phyloP scores from a whole-genome alignment of 495 filamentous ascomycete species.

The Thozetella sp. region DNA sequence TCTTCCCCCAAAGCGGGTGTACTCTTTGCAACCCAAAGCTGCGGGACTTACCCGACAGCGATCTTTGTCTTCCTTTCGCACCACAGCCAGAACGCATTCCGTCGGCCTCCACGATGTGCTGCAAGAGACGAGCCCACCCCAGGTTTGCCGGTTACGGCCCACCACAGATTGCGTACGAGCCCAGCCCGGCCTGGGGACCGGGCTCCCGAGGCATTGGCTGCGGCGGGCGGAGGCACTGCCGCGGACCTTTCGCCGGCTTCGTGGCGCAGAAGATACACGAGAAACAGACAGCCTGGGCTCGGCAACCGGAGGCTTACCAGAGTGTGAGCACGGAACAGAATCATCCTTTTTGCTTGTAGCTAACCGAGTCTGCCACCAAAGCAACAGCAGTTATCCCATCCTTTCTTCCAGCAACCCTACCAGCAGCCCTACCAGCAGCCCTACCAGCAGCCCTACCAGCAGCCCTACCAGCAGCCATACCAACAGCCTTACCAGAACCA shows the following conservation, averaged over 20 bases:
- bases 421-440: not conserved
- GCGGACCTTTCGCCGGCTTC: not conserved
- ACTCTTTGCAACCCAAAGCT: not conserved
- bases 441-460: not conserved
- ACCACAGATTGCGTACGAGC: not conserved
- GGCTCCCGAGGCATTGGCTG: not conserved
- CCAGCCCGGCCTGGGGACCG: not conserved
- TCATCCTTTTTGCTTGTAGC: too few relatives aligned
- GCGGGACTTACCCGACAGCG: not conserved
- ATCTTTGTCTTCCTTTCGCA: not conserved
- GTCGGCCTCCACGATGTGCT: too few relatives aligned
- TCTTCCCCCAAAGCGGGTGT: not conserved
- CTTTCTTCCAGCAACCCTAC: too few relatives aligned
- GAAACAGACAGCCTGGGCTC: not conserved
- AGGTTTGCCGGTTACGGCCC: not conserved
- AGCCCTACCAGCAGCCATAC: not conserved
- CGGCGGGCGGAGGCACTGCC: not conserved
- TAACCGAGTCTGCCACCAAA: too few relatives aligned
- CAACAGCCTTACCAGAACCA: too few relatives aligned
- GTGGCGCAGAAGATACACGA: not conserved
- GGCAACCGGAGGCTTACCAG: not conserved
- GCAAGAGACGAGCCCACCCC: not conserved
- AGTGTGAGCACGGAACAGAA: not conserved
- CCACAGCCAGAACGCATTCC: too few relatives aligned
- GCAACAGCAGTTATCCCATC: too few relatives aligned